Evolutionary conservation across 169 alveolate genomes (phyloP), one percentile per base, ranked within the genome.

Genomic region (Theileria luwenshuni): DNA sequence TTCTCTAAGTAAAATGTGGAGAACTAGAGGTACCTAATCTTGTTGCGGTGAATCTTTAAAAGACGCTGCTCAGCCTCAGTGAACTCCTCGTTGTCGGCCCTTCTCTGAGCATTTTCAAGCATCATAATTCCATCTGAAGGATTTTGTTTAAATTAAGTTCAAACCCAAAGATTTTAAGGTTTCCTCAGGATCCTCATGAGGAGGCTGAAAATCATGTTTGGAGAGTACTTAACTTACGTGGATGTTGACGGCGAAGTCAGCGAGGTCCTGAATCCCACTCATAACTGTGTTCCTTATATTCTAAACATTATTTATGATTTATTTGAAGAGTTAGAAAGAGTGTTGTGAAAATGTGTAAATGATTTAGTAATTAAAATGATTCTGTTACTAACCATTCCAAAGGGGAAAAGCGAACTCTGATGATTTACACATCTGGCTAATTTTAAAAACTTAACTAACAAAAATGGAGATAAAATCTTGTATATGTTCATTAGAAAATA

Each of bases 61-160:
- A 88, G 65, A 25, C 86, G 70, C 77, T 84, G 93, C 51, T 84
- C 88, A 30, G 87, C 91, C 61, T 62, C 83, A 60, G 68, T 80
- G 60, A 80, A 88, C 42, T 88, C 93, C 38, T 88, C 93, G 69
- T 84, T 85, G 25, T 73, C 83, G 32, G 83, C 87, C 33, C 79
- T 56, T 35, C 85, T 77, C 25, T 88, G 87, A 17, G 85, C 88
- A 56, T 84, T 86, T 35, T 88, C 93, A 79, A 88, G 79, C 90
- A 85, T 72, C 91, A 84, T 88, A 38, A 88, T 60, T 42, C 90
- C 90, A 56, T 88, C 93, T 74, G 67, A 63, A 19, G 63, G 69
- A 35, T 6, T 3, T 3, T 68, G 35, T 25, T 7, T 17, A 0
- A 0, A 38, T 0, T 41, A n/a, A n/a, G 3, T 17, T 1, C 33